Evolutionary conservation across 441 rosid genomes (phyloP), one percentile per base, ranked within the genome.

Genomic region (Gossypium aridum): DNA sequence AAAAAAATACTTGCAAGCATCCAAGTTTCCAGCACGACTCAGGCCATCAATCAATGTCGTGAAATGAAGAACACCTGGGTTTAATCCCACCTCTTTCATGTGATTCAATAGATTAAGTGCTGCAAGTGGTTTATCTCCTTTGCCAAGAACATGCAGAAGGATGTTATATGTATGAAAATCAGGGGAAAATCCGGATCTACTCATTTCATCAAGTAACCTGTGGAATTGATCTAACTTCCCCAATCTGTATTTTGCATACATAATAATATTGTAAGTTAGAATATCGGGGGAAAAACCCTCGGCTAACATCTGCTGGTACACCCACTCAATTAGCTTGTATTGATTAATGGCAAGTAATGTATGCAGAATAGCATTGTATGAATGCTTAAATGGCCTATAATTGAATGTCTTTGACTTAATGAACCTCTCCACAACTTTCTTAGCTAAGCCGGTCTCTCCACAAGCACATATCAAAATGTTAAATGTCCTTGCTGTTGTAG

Each of bases 261-360:
- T 83, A 0, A 91, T 70, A 78, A 88, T 77, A 76, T 95, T 91
- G 69, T 86, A 95, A 79, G 95, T 90, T 71, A 93, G 70, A 79
- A 79, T 76, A 83, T 95, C 97, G 0, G 97, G 92, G 17, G 79
- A 68, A 82, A 79, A 75, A 71, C 91, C 89, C 1, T 87, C 92
- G 2, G 79, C 86, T 56, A 90, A 72, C 98, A 93, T 95, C 78
- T 83, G 87, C 79, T 85, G 87, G 75, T 91, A 85, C 4, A 93
- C 97, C 98, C 98, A 90, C 83, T 93, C 98, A 34, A 95, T 91
- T 86, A 95, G 83, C 82, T 79, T 88, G 83, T 93, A 93, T 65
- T 91, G 91, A 22, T 82, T 85, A 72, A 88, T 19, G n/a, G 71
- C 73, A 31, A 89, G 79, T 78, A 93, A 91, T 2, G 86, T 80